These are phyloP conservation scores for Penstemon davidsonii DNA, from an alignment of 257 asterid genomes.

Conservation along the genomic window DNA sequence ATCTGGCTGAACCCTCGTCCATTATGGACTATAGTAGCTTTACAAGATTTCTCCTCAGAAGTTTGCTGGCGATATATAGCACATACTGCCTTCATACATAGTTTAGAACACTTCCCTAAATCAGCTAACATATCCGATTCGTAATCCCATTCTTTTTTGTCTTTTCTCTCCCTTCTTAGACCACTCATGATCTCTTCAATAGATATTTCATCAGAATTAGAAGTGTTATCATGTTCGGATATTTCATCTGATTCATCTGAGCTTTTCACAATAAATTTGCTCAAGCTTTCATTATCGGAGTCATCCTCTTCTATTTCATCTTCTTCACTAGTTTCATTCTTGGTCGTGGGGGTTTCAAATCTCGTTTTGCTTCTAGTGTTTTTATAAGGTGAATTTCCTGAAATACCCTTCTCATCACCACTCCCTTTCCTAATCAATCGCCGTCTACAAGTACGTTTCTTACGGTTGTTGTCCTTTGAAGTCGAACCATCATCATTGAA, in stretches of 20 bases:
- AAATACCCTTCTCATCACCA: too few relatives aligned
- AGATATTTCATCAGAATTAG: conserved; percentile 31
- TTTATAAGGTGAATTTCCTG: too few relatives aligned
- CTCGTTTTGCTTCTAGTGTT: too few relatives aligned
- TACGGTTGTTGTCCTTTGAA: too few relatives aligned
- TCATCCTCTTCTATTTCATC: conserved; percentile 44
- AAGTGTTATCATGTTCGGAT: conserved; percentile 20
- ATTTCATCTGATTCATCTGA: conserved; percentile 37
- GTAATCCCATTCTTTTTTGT: conserved; percentile 48
- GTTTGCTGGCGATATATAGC: conserved; percentile 69
- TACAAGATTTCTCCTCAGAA: conserved; percentile 41
- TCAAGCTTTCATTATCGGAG: conserved; percentile 49
- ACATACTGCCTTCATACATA: conserved; percentile 76
- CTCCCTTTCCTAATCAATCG: too few relatives aligned
- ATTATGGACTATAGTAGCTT: conserved; percentile 45
- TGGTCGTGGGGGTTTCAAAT: not conserved
- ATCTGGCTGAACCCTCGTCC: conserved; percentile 60
- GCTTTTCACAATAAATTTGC: conserved; percentile 47
- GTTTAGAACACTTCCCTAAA: conserved; percentile 49
- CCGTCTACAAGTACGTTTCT: too few relatives aligned
- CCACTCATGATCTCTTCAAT: conserved; percentile 45
- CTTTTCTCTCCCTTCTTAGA: conserved; percentile 52
- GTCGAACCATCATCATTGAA: too few relatives aligned
- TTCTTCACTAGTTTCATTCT: conserved; percentile 22
- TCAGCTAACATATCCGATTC: conserved; percentile 76